A percentile compares a stretch with the other conserved stretches of the same genome.
phyloP scores from a whole-genome alignment of 257 asterid species.

The Solanum lycopersicoides region DNA sequence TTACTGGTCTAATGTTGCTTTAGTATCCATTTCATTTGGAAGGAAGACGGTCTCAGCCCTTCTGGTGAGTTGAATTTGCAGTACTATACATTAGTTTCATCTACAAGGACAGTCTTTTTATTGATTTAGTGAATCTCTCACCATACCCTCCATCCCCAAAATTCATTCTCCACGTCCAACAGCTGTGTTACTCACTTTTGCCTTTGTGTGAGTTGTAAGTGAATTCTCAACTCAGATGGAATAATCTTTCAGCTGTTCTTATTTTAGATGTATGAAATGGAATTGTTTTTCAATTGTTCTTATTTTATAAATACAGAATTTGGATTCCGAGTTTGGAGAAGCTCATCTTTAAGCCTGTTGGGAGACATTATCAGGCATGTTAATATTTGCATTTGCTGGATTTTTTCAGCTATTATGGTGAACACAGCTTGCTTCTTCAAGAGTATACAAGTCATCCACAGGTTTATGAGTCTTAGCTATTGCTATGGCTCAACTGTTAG shows the following conservation, averaged over 20 bases:
- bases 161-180: neutral
- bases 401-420: neutral
- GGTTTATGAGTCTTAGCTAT: neutral
- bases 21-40: neutral
- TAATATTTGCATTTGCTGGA: neutral
- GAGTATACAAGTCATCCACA: neutral
- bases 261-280: neutral
- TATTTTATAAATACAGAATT: neutral
- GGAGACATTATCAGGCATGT: neutral
- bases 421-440: neutral
- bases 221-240: neutral
- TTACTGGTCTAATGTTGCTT: neutral
- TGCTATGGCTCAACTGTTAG: neutral
- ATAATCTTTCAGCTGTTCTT: neutral
- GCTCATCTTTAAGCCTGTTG: neutral
- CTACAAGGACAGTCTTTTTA: neutral
- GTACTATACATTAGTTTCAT: neutral
- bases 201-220: neutral
- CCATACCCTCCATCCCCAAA: neutral
- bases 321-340: neutral
- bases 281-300: neutral
- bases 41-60: neutral
- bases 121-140: neutral
- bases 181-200: neutral
- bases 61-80: neutral